Evolutionary conservation across 2,329 filamentous ascomycete genomes (phyloP).

Genomic region (Penicillium sp.): DNA sequence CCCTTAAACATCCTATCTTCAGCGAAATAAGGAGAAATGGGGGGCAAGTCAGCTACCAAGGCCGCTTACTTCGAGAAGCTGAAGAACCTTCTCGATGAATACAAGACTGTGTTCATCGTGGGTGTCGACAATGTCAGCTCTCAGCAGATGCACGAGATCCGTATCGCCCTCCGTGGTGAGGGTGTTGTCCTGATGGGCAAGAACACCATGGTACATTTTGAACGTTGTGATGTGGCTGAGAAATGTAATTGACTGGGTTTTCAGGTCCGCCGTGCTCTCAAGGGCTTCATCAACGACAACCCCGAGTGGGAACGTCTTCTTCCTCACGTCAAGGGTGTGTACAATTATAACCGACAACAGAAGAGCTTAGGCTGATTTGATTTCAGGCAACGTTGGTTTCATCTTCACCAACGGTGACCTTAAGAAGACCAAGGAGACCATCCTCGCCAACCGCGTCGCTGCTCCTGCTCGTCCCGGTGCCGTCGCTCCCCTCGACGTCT

Average conservation of each 20-base stretch:
- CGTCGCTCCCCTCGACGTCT: constrained; percentile 91
- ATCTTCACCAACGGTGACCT: constrained; percentile 99
- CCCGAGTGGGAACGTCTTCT: constrained; percentile 99
- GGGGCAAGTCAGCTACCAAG: constrained; percentile 95
- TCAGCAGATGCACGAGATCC: constrained; percentile 99
- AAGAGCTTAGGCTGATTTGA: neutral
- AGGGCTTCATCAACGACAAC: constrained; percentile 86
- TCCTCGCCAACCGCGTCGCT: constrained; percentile 95
- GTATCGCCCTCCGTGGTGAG: constrained; percentile 84
- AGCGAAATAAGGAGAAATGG: constrained; percentile 91
- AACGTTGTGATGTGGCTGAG: neutral
- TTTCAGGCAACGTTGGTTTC: constrained; percentile 87
- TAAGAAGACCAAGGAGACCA: constrained; percentile 90
- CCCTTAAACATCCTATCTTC: constrained; percentile 99
- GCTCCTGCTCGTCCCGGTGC: constrained; percentile 98
- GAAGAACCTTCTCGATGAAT: constrained; percentile 94
- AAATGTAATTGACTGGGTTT: constrained; percentile 16
- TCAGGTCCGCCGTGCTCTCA: constrained; percentile 92
- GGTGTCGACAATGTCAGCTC: constrained; percentile 99
- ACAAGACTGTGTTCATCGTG: constrained; percentile 98
- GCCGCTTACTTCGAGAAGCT: constrained; percentile 99
- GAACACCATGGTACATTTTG: constrained; percentile 90
- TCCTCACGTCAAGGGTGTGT: constrained; percentile 80
- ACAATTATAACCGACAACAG: neutral
- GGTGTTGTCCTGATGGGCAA: constrained; percentile 99